These are phyloP conservation scores for Hygrophorus pudorinus DNA, from an alignment of 768 basidiomycete species.

Conservation along the genomic window DNA sequence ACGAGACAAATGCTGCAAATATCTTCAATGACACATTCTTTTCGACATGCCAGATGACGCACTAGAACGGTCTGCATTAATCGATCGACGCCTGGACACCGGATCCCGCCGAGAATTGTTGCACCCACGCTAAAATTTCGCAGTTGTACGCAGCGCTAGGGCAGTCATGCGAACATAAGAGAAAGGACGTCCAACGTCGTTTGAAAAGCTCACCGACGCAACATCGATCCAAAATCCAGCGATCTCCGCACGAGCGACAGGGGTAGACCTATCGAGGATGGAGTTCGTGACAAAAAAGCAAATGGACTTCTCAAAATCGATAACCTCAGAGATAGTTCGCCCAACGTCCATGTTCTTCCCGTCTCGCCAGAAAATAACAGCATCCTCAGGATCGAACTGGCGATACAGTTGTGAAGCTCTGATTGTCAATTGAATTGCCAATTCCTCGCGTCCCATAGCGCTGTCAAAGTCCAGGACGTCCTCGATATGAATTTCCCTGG, in stretches of 20 bases:
- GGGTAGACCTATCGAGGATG: constrained; percentile 15
- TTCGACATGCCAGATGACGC: constrained; percentile 6
- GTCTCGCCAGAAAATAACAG: constrained; percentile 29
- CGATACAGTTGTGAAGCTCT: constrained; percentile 26
- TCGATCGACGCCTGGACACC: constrained; percentile 26
- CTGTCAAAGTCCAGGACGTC: constrained; percentile 26
- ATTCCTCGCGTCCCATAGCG: constrained; percentile 26
- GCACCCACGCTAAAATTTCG: constrained; percentile 37
- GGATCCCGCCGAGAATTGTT: constrained; percentile 31
- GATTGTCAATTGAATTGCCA: constrained; percentile 37
- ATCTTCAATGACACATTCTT: not conserved
- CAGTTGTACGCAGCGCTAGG: constrained; percentile 24
- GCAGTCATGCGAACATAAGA: not conserved
- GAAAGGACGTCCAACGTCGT: not conserved
- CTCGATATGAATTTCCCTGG: constrained; percentile 15
- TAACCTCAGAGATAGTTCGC: constrained; percentile 19
- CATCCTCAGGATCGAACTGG: constrained; percentile 32
- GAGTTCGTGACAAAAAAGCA: constrained; percentile 30
- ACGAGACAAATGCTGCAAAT: constrained; percentile 13
- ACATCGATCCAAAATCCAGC: constrained; percentile 37
- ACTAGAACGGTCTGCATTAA: constrained; percentile 27
- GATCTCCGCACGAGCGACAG: constrained; percentile 17
- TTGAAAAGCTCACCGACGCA: constrained; percentile 25
- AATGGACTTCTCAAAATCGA: constrained; percentile 25
- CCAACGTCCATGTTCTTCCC: constrained; percentile 23